Evolutionary conservation across 768 basidiomycete genomes (phyloP), one percentile per base, ranked within the genome.

Genomic region (Neoboletus subvelutipes): DNA sequence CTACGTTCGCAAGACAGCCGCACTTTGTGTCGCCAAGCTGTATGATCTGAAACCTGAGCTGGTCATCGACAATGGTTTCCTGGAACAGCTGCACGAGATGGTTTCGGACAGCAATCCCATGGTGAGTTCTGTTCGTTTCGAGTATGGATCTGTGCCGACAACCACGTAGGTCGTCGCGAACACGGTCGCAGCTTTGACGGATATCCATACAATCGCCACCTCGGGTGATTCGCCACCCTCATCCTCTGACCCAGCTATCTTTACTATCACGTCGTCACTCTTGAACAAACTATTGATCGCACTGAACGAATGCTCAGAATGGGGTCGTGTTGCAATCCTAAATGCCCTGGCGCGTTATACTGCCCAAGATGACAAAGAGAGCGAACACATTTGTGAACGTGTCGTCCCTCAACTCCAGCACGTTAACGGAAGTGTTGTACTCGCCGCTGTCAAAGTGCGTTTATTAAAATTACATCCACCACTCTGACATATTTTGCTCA

Each of bases 361-460:
- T 36, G 84, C 94, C 0, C 78, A 81, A 40, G 96, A 96, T 66
- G 92, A 91, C 58, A 91, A 92, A 73, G 97, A 99, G 77, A 91
- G 91, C 69, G 97, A 99, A 68, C 96, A 98, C 70, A 98, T 98
- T 59, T 98, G 97, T 71, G 97, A 98, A 73, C 86, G 97, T 29
- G 96, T 98, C 13, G 89, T 98, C 40, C 97, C 97, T 5, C 97
- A 99, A 67, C 96, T 98, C 74, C 97, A 99, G 72, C 97, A 99
- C 67, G 90, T 85, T 28, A 99, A 99, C 63, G 94, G 92, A 15
- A 89, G 90, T 55, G 97, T 99, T 6, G 94, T 99, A 2, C 79
- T 99, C n/a, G 91, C 93, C 6, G 97, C 97, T 17, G 88, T 98
- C 63, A 95, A 95, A 81, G 94, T 90, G 43, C 43, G 77, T 71